These are phyloP conservation scores for Reutealis trisperma DNA, from an alignment of 345 rosid genomes.

Conservation along the genomic window DNA sequence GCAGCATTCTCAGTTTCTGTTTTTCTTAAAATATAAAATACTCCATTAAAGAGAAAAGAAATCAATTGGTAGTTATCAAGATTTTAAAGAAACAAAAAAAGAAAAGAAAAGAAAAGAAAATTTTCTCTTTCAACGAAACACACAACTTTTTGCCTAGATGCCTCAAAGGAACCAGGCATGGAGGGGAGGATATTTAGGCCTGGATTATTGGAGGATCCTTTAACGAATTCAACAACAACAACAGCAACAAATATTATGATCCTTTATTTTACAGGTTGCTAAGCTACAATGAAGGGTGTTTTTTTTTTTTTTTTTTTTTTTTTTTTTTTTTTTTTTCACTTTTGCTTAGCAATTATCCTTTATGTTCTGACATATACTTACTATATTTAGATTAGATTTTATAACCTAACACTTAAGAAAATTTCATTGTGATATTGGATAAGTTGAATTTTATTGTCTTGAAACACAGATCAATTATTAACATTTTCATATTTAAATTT, in stretches of 20 bases:
- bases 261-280: constrained; percentile 2
- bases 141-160: neutral
- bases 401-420: no score
- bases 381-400: no score
- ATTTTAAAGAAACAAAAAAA: neutral
- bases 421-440: no score
- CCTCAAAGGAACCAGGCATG: neutral
- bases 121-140: neutral
- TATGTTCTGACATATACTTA: no score
- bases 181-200: constrained; percentile 24
- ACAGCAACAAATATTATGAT: no score
- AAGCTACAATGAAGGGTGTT: neutral
- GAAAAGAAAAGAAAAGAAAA: neutral
- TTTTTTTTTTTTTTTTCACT: no score
- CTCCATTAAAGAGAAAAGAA: neutral
- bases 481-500: no score
- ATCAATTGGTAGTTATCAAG: neutral
- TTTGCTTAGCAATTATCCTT: no score
- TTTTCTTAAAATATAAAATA: constrained; percentile 7
- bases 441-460: no score
- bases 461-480: no score
- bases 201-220: constrained; percentile 1
- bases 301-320: no score
- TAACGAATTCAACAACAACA: neutral
- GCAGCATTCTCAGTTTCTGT: constrained; percentile 51